These are phyloP conservation scores for Ascochyta koolunga DNA, from an alignment of 2,329 filamentous ascomycete species.

Conservation along the genomic window DNA sequence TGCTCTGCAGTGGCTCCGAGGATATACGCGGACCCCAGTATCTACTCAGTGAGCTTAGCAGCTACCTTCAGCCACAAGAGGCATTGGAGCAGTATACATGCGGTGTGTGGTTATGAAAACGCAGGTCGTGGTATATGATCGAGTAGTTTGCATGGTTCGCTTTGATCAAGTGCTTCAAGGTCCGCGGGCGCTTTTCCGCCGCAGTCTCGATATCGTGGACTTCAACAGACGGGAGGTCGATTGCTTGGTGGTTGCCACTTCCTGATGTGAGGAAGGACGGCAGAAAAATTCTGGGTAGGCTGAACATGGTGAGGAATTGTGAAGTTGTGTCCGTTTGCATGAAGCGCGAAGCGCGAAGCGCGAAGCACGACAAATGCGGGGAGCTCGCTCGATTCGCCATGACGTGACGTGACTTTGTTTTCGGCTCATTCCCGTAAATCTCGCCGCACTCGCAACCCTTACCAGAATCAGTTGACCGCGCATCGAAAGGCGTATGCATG, in stretches of 20 bases:
- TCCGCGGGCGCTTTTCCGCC: conserved; percentile 77
- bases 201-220: conserved; percentile 81
- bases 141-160: conserved; percentile 91
- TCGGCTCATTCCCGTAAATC: conserved; percentile 3
- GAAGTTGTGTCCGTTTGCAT: background rate
- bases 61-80: conserved; percentile 25
- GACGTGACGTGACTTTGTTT: conserved; percentile 29
- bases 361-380: conserved; percentile 25
- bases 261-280: conserved; percentile 28
- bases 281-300: conserved; percentile 26
- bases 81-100: conserved; percentile 60
- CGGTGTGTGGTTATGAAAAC: conserved; percentile 82
- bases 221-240: conserved; percentile 69
- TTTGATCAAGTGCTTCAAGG: conserved; percentile 87
- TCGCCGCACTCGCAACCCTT: conserved; percentile 23
- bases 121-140: conserved; percentile 75
- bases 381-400: conserved; percentile 30
- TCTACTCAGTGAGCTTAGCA: conserved; percentile 52
- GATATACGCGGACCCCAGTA: conserved; percentile 83
- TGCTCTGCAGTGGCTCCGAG: conserved; percentile 77
- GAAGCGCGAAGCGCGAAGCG: conserved; percentile 12
- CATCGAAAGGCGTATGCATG: background rate
- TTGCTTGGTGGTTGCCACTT: conserved; percentile 32
- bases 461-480: conserved; percentile 7
- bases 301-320: conserved; percentile 29